Evolutionary conservation across 139 green algal genomes (phyloP).

Genomic region (Asterochloris sp.): DNA sequence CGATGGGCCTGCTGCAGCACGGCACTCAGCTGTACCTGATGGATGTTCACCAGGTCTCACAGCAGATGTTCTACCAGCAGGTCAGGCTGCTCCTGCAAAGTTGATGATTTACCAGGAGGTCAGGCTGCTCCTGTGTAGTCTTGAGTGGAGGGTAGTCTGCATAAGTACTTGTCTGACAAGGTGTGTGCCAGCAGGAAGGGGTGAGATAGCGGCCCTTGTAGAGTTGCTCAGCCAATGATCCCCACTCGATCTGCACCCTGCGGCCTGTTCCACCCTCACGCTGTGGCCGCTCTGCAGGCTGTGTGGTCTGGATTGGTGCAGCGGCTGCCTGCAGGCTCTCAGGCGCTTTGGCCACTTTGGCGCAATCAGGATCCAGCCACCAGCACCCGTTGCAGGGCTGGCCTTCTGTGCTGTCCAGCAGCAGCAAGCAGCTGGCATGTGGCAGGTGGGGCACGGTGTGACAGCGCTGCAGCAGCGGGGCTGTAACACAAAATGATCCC

Average conservation of each 20-base stretch:
- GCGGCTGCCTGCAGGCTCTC: conserved; percentile 35
- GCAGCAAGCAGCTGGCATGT: conserved; percentile 56
- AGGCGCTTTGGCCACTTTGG: conserved; percentile 37
- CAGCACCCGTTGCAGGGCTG: conserved; percentile 50
- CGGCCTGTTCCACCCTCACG: too few relatives aligned
- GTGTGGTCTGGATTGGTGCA: too few relatives aligned
- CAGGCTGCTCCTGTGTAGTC: too few relatives aligned
- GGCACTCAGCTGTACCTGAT: conserved; percentile 84
- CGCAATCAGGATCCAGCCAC: conserved; percentile 44
- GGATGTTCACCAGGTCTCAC: conserved; percentile 53
- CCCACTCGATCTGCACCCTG: too few relatives aligned
- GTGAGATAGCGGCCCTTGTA: too few relatives aligned
- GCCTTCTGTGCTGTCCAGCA: conserved; percentile 59
- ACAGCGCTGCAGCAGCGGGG: conserved; percentile 61
- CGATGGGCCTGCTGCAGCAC: conserved; percentile 60
- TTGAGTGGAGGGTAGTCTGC: too few relatives aligned
- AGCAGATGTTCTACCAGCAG: conserved; percentile 89
- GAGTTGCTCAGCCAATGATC: too few relatives aligned
- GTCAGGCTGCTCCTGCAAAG: conserved; percentile 1
- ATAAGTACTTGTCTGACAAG: too few relatives aligned
- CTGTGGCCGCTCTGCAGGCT: too few relatives aligned
- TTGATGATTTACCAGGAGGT: conserved; percentile 88
- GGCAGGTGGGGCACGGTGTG: conserved; percentile 55
- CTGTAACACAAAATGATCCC: conserved; percentile 31
- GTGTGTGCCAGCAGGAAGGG: too few relatives aligned